Percentiles rank a stretch among this genome's conserved stretches.
Evolutionary conservation across 192 early-diverging fungal species (phyloP).

Genomic region (Backusella tuberculispora): DNA sequence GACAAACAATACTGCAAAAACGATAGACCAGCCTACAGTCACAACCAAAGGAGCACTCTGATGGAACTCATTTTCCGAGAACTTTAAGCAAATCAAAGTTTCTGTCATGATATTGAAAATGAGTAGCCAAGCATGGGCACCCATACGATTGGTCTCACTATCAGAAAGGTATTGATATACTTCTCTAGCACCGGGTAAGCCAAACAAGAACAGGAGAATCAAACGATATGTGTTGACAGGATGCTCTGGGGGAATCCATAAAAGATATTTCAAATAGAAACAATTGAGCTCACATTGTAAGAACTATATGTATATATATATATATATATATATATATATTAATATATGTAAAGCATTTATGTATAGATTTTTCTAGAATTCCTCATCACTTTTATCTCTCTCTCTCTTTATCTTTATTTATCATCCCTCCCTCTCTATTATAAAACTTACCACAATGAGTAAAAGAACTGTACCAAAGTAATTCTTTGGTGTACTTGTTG

Average conservation of each 20-base stretch:
- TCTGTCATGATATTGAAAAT: constrained; percentile 89
- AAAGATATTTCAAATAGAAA: constrained; percentile 92
- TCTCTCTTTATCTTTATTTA: neutral
- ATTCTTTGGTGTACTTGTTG: constrained; percentile 87
- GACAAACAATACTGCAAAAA: constrained; percentile 60
- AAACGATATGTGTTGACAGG: constrained; percentile 78
- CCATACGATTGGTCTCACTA: constrained; percentile 85
- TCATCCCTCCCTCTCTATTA: neutral
- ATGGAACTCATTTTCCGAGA: constrained; percentile 83
- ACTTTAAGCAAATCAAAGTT: constrained; percentile 90
- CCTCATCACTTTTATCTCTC: no score
- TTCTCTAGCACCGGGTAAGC: constrained; percentile 85
- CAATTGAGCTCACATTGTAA: constrained; percentile 87
- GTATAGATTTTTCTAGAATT: no score
- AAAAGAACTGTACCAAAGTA: constrained; percentile 78
- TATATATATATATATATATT: no score
- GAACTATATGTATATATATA: constrained; percentile 49
- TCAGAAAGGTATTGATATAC: constrained; percentile 88
- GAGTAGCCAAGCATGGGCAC: constrained; percentile 92
- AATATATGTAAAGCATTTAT: no score
- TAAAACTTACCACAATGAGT: constrained; percentile 66
- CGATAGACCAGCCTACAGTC: constrained; percentile 71
- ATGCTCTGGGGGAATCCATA: constrained; percentile 92
- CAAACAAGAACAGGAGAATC: constrained; percentile 82
- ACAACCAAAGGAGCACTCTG: constrained; percentile 74